A percentile compares a stretch with the other conserved stretches of the same genome.
These are phyloP conservation scores for Acanthamoeba lenticulata DNA, from an alignment of 208 protist species.

Conservation along the genomic window DNA sequence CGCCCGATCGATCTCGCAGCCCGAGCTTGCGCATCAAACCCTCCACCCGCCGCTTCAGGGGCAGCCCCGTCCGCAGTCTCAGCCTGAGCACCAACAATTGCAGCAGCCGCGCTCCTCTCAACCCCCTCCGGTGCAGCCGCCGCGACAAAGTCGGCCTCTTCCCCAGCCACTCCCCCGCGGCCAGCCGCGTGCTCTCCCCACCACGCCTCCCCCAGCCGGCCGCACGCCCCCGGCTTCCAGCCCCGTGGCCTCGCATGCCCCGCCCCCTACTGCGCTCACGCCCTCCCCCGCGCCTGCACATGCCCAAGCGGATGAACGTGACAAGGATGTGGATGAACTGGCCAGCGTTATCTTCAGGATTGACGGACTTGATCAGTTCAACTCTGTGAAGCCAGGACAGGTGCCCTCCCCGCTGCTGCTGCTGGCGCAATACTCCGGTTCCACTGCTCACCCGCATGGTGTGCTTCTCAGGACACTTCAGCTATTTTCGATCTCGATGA, in stretches of 20 bases:
- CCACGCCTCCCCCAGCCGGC: background rate
- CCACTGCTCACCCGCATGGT: background rate
- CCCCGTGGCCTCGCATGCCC: background rate
- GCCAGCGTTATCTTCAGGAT: conserved; percentile 15
- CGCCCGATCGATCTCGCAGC: background rate
- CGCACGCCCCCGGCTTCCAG: background rate
- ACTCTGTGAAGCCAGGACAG: background rate
- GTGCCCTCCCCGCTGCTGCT: background rate
- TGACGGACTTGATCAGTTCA: background rate
- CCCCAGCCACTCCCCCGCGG: background rate
- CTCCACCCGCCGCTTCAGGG: background rate
- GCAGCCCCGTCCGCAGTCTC: background rate
- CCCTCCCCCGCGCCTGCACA: background rate
- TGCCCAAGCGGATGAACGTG: background rate
- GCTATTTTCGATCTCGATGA: background rate
- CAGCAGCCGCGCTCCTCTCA: background rate
- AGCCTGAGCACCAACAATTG: background rate
- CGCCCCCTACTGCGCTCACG: background rate
- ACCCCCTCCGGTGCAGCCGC: too few species aligned
- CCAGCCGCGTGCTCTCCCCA: background rate
- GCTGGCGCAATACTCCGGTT: background rate
- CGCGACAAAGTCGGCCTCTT: background rate
- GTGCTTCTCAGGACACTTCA: background rate
- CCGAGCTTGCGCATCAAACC: background rate
- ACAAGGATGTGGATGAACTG: background rate